Base-by-base conservation (phyloP, 345 rosid genomes). In the Cochlearia excelsa region DNA sequence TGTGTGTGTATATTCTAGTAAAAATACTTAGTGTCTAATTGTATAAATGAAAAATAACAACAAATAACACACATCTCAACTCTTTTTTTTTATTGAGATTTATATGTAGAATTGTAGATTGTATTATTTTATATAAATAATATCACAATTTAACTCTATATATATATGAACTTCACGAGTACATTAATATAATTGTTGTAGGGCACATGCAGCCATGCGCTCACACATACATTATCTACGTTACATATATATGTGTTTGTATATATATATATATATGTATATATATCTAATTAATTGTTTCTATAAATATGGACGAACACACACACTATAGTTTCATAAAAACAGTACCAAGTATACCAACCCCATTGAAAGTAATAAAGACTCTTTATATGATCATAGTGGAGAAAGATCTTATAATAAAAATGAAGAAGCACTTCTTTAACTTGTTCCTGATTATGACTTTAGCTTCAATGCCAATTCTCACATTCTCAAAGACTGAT, bases 401-500 rank as follows among this genome's bases (percentile, higher is more conserved):
- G 23, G 23, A 16, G 23, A 16, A 16, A 16, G 23, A 16, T 16
- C 23, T 16, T 16, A 16, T 16, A 16, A 16, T 16, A 51, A 68
- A 37, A 27, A 55, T 62, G 74, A 69, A 42, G 49, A 70, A 9
- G 6, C 59, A 16, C 23, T 16, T 56, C 57, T 55, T 62, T 34
- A 29, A 51, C 49, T 26, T 64, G 51, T 64, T 4, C 23, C 27
- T 65, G 23, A 16, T 16, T 16, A 16, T 16, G 23, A 16, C 23
- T 57, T 58, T 43, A 34, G 45, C 26, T 52, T 16, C 51, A n/a
- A 39, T 41, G 75, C 61, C 61, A 9, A 2, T 40, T 46, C 57
- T 53, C 30, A 58, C 70, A 46, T 45, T 71, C 61, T 70, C 76
- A 11, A 56, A 48, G 26, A 69, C 40, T 61, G 78, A 76, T 57